phyloP scores from a whole-genome alignment of 2,329 filamentous ascomycete genomes.

The Fusarium sambucinum region DNA sequence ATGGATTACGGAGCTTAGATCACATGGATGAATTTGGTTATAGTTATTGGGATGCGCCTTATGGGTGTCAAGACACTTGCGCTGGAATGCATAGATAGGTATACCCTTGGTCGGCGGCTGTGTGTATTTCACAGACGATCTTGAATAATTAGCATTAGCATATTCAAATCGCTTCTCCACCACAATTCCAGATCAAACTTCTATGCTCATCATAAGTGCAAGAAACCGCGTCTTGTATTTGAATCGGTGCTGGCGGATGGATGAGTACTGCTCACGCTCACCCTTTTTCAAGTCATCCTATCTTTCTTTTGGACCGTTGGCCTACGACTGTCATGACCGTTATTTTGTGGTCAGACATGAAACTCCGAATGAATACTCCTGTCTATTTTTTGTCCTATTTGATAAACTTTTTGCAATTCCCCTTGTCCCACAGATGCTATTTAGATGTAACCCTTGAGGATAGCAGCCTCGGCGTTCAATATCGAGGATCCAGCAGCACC shows the following conservation, averaged over 20 bases:
- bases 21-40: constrained; percentile 26
- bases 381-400: constrained; percentile 12
- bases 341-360: not conserved
- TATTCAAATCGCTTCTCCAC: constrained; percentile 2
- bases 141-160: constrained; percentile 32
- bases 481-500: constrained; percentile 97
- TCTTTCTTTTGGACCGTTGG: not conserved
- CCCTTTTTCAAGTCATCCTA: not conserved
- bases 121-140: constrained; percentile 20
- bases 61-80: constrained; percentile 18
- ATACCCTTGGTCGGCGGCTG: constrained; percentile 38
- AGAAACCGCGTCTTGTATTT: not conserved
- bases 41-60: constrained; percentile 26
- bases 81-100: constrained; percentile 34
- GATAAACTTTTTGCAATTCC: constrained; percentile 9
- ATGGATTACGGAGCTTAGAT: constrained; percentile 31
- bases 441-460: constrained; percentile 87
- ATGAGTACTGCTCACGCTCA: too few species aligned
- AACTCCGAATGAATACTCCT: constrained; percentile 9
- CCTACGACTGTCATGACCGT: not conserved
- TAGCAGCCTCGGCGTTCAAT: constrained; percentile 90
- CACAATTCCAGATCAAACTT: not conserved
- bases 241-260: not conserved
- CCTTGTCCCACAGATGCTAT: not conserved
- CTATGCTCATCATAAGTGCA: not conserved